Base-by-base conservation (phyloP, 1,284 basidiomycete genomes). In the Laetiporus sulphureus region DNA sequence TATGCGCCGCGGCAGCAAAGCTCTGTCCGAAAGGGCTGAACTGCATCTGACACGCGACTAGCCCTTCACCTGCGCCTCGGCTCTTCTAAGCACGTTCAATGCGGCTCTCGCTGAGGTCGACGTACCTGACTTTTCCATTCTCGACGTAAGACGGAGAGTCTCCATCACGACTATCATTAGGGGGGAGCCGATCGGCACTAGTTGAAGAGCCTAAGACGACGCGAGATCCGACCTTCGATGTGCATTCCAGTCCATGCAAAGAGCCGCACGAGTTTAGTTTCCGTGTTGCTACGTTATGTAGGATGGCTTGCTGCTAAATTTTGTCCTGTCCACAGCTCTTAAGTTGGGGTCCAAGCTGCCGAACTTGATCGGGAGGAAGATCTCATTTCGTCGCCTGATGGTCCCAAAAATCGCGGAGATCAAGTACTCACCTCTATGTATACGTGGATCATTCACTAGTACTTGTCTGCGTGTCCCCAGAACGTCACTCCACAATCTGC, bases 361-460 rank as follows among this genome's bases (percentile, higher is more conserved):
- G 30, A 68, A 68, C 52, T 71, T 73, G 38, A 68, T 72, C 0
- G 67, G 69, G 3, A 73, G 61, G 55, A 73, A 73, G 25, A 73
- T 65, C 34, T 69, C 55, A 36, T 59, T 47, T 4, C 19, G 12
- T 20, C 38, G 31, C 31, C 31, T 10, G 38, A 23, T 11, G 12
- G 27, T 2, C 61, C 61, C 49, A 68, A 61, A 65, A 65, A 34
- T 20, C 4, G 64, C 15, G n/a, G n/a, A n/a, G n/a, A n/a, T n/a
- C 5, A 2, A 27, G 24, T 24, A 32, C 10, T 15, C 11, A 8
- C n/a, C 11, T 32, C 24, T n/a, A 22, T 23, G 20, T 30, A 29
- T 15, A 7, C 16, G 31, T 15, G 31, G 7, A 16, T 32, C 31
- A 8, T 6, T 32, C 10, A 32, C 13, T 8, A 27, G 25, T 27